phyloP scores from a whole-genome alignment of 1,284 basidiomycete genomes.

The Anthracocystis setariae region DNA sequence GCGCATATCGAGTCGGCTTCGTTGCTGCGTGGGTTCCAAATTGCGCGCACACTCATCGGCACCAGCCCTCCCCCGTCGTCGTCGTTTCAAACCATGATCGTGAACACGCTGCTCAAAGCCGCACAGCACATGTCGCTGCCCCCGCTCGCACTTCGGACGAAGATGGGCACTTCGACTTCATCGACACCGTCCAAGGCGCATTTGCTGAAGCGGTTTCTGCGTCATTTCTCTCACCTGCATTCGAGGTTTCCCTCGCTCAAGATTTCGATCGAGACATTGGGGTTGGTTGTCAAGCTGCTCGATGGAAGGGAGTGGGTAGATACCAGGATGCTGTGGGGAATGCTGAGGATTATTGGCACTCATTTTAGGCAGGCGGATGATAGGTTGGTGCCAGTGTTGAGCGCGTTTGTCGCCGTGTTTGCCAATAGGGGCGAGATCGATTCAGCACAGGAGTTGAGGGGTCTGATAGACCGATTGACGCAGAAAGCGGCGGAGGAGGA shows the following conservation, averaged over 20 bases:
- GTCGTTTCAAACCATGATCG: conserved; percentile 1
- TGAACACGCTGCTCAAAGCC: conserved; percentile 23
- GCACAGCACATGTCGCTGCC: conserved; percentile 19
- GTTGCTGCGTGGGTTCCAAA: conserved; percentile 13
- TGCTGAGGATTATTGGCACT: conserved; percentile 15
- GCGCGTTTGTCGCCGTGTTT: conserved; percentile 29
- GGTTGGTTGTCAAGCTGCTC: too few relatives aligned
- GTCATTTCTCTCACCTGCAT: conserved; percentile 24
- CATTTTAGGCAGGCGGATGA: conserved; percentile 16
- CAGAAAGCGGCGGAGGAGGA: too few relatives aligned
- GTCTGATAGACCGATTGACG: conserved; percentile 4
- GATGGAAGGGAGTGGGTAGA: conserved; percentile 23
- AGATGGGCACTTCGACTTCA: neutral
- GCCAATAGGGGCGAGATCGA: conserved; percentile 8
- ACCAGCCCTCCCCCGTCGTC: neutral
- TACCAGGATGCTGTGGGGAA: conserved; percentile 28
- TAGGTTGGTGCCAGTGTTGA: conserved; percentile 10
- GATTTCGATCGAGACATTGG: conserved; percentile 26
- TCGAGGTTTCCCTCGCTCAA: conserved; percentile 8
- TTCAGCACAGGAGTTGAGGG: conserved; percentile 8
- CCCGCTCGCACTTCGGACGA: neutral
- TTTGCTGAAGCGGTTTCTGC: conserved; percentile 29
- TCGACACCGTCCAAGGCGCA: conserved; percentile 22
- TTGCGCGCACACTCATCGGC: conserved; percentile 5
- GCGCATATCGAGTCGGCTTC: conserved; percentile 25